Evolutionary conservation across 768 basidiomycete genomes (phyloP).

Genomic region (Leccinum rimulosum): DNA sequence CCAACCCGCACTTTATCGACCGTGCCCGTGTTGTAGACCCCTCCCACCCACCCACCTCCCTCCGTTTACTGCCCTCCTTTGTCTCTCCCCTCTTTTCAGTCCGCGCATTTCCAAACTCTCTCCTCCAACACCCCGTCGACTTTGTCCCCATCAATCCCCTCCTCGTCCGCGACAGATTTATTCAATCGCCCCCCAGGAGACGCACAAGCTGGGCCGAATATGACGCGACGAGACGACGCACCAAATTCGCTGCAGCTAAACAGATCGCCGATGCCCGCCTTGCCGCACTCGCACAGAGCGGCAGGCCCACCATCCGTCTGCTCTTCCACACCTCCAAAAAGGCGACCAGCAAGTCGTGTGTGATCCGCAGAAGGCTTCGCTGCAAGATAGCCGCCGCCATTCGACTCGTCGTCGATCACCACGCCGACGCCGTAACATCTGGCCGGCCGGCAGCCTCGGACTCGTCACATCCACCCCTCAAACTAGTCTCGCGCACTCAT

Average conservation of each 20-base stretch:
- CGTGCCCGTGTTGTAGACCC: conserved; percentile 13
- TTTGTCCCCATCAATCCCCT: conserved; percentile 20
- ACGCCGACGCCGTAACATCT: conserved; percentile 9
- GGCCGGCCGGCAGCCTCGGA: neutral
- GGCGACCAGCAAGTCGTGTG: conserved; percentile 22
- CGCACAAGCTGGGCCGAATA: neutral
- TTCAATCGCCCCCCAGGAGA: neutral
- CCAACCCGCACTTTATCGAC: conserved; percentile 10
- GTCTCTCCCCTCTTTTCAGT: conserved; percentile 15
- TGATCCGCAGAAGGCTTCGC: conserved; percentile 20
- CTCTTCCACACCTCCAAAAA: conserved; percentile 25
- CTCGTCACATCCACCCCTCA: conserved; percentile 4
- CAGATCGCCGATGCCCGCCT: conserved; percentile 6
- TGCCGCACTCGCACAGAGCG: conserved; percentile 7
- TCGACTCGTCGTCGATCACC: conserved; percentile 17
- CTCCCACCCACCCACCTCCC: conserved; percentile 16
- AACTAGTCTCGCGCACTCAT: neutral
- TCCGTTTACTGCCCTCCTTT: conserved; percentile 17
- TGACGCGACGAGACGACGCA: conserved; percentile 1
- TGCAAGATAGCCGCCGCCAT: conserved; percentile 21
- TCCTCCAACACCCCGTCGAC: neutral
- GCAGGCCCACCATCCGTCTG: conserved; percentile 13
- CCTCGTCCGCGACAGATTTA: conserved; percentile 2
- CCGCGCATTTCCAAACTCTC: neutral
- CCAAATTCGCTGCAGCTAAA: neutral